Conservation (phyloP, 371 early-diverging fungal genomes). For the Mortierella sp. region DNA sequence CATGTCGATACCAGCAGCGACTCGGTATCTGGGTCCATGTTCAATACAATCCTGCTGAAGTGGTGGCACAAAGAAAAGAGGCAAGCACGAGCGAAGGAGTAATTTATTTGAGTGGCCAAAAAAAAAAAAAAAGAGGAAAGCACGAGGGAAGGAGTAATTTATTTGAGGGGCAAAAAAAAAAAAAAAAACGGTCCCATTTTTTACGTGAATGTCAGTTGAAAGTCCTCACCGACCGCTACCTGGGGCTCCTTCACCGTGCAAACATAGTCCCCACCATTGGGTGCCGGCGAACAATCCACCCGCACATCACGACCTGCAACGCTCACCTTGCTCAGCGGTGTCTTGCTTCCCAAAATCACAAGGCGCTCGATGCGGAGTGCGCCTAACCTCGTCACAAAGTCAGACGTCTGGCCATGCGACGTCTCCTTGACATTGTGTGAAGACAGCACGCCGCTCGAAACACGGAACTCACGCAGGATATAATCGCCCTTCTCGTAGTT, state of each 20-base stretch:
- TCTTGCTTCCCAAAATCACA: slow-evolving; percentile 64
- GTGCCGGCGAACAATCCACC: slow-evolving; percentile 36
- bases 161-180: neutral
- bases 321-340: slow-evolving; percentile 27
- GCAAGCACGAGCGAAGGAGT: neutral
- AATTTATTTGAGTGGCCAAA: neutral
- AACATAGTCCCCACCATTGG: slow-evolving; percentile 41
- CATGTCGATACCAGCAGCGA: slow-evolving; percentile 78
- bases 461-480: slow-evolving; percentile 59
- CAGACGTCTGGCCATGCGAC: slow-evolving; percentile 13
- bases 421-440: slow-evolving; percentile 54
- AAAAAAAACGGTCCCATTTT: slow-evolving; percentile 4
- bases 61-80: neutral
- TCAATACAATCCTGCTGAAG: neutral
- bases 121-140: neutral
- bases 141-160: neutral
- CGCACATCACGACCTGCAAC: slow-evolving; percentile 14
- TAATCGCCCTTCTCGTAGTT: slow-evolving; percentile 73
- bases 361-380: slow-evolving; percentile 70
- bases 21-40: slow-evolving; percentile 55
- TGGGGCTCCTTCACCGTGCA: slow-evolving; percentile 76
- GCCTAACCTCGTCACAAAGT: slow-evolving; percentile 32
- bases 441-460: slow-evolving; percentile 53
- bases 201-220: slow-evolving; percentile 60
- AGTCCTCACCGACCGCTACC: slow-evolving; percentile 68